Evolutionary conservation across 1,284 basidiomycete genomes (phyloP).

Genomic region (Fistulinella cinereoalba): DNA sequence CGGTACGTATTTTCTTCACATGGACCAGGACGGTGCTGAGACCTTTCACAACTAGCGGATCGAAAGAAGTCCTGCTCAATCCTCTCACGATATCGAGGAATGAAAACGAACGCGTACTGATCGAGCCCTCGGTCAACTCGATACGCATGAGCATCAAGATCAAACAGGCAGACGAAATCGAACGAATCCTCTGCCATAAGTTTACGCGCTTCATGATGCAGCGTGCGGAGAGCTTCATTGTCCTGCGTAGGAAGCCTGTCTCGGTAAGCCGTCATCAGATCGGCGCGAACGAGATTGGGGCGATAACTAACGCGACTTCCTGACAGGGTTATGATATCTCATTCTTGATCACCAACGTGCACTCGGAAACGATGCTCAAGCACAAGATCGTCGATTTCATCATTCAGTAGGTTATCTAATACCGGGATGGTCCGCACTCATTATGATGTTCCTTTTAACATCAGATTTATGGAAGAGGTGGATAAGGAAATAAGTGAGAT

Average conservation of each 20-base stretch:
- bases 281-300: conserved; percentile 3
- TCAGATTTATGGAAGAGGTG: conserved; percentile 96
- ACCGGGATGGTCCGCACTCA: neutral
- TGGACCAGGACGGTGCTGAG: too few species aligned
- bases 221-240: conserved; percentile 95
- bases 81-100: conserved; percentile 94
- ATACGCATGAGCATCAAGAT: conserved; percentile 96
- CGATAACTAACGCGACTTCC: conserved; percentile 1
- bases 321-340: conserved; percentile 96
- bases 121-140: conserved; percentile 97
- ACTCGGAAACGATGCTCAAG: conserved; percentile 97
- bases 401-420: conserved; percentile 70
- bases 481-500: conserved; percentile 90
- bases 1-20: conserved; percentile 46
- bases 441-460: neutral
- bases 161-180: conserved; percentile 99
- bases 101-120: conserved; percentile 94
- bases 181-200: conserved; percentile 95
- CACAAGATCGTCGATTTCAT: conserved; percentile 99
- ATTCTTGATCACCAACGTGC: conserved; percentile 97
- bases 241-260: conserved; percentile 92
- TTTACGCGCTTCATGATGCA: conserved; percentile 99
- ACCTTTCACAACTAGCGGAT: too few species aligned
- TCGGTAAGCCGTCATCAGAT: conserved; percentile 60
- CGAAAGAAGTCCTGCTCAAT: conserved; percentile 92